phyloP scores from a whole-genome alignment of 768 basidiomycete genomes.

The Suillus paluster region DNA sequence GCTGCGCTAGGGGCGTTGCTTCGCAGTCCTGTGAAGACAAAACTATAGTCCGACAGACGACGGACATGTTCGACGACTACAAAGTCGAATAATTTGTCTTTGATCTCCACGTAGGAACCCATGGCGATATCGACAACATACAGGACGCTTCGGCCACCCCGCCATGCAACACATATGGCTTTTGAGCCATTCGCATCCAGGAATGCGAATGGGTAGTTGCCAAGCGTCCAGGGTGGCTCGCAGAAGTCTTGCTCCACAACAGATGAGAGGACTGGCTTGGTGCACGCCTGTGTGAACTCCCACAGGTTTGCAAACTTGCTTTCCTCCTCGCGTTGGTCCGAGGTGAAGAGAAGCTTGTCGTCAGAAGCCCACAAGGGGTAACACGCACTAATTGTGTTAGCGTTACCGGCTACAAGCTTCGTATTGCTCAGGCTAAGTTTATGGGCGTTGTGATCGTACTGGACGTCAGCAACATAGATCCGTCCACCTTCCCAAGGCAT shows the following conservation, averaged over 20 bases:
- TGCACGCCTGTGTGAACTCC: conserved; percentile 21
- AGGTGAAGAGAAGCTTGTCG: conserved; percentile 58
- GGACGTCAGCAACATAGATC: conserved; percentile 53
- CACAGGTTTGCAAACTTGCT: conserved; percentile 60
- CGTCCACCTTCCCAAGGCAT: conserved; percentile 71
- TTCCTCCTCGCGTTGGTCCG: too few species aligned
- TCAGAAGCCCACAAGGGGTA: conserved; percentile 45
- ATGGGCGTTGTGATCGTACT: conserved; percentile 20
- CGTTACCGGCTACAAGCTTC: conserved; percentile 55
- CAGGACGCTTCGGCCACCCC: conserved; percentile 34
- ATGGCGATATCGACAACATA: conserved; percentile 32
- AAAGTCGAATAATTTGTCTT: not conserved
- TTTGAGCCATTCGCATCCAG: conserved; percentile 25
- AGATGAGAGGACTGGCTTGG: conserved; percentile 31
- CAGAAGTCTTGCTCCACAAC: conserved; percentile 35
- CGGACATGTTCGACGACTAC: not conserved
- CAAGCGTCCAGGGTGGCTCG: conserved; percentile 21
- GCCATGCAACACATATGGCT: conserved; percentile 36
- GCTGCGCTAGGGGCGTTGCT: conserved; percentile 9
- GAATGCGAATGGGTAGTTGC: conserved; percentile 23
- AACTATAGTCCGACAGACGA: conserved; percentile 1
- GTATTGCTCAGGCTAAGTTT: conserved; percentile 39
- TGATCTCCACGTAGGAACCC: conserved; percentile 10
- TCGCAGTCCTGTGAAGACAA: conserved; percentile 1
- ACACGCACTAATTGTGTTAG: conserved; percentile 44